These are phyloP conservation scores for Lachnellula cervina DNA, from an alignment of 2,329 filamentous ascomycete genomes.

Conservation along the genomic window DNA sequence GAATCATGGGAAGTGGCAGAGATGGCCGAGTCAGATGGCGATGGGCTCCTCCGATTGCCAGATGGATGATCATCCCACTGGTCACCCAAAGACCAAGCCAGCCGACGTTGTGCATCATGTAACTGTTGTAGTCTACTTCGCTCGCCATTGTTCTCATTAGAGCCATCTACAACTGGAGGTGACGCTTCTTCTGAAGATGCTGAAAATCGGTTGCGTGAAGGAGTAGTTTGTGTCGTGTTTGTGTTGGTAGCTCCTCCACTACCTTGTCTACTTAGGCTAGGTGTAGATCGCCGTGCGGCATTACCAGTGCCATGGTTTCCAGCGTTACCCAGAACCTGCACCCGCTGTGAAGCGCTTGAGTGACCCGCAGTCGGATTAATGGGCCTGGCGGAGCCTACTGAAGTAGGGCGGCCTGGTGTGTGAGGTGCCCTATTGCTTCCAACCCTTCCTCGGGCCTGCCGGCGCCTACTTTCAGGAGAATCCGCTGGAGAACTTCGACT, in stretches of 20 bases:
- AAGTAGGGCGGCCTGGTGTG: constrained; percentile 17
- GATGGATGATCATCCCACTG: neutral
- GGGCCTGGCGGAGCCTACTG: constrained; percentile 21
- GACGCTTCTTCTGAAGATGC: constrained; percentile 8
- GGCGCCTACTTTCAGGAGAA: constrained; percentile 21
- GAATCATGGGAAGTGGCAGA: neutral
- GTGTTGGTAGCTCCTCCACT: neutral
- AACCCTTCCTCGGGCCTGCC: constrained; percentile 19
- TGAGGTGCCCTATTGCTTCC: constrained; percentile 16
- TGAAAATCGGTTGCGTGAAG: neutral
- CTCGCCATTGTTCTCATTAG: neutral
- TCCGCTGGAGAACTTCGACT: constrained; percentile 14
- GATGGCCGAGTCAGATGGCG: neutral
- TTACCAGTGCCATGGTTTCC: neutral
- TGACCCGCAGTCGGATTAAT: constrained; percentile 4
- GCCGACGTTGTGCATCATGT: neutral
- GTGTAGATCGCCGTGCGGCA: constrained; percentile 7
- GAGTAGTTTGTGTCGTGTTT: neutral
- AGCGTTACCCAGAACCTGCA: neutral
- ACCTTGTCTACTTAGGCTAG: constrained; percentile 4
- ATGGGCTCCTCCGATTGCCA: neutral
- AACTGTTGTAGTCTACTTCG: neutral
- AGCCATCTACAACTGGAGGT: constrained; percentile 12
- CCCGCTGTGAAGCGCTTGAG: constrained; percentile 3
- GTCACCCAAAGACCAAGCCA: neutral